Evolutionary conservation across 2,329 filamentous ascomycete species (phyloP), one percentile per base, ranked within the genome.

Genomic region (Aspergillus pseudotamarii): DNA sequence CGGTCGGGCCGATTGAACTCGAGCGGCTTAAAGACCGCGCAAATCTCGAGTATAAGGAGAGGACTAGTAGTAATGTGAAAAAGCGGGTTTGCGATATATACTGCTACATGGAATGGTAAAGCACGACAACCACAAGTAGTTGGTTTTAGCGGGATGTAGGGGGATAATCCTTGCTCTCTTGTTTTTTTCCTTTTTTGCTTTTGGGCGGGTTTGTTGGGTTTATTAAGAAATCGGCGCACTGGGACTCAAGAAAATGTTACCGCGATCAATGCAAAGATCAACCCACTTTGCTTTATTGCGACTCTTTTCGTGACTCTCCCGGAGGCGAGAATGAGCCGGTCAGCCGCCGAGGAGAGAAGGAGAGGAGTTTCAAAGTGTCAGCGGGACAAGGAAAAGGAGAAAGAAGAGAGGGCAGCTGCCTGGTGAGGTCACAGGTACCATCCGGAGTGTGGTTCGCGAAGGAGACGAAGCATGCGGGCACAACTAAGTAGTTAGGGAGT

Each of bases 391-490:
- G 64, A 63, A 65, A 63, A 55, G 62, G 64, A 63, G 62, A 54
- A 58, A 59, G 54, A 59, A 69, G 69, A 72, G 71, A 70, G 26
- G 28, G 72, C 73, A 75, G 73, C 73, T 76, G 75, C 69, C 73
- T 73, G 66, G 71, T 65, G 63, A 69, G 66, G 68, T 73, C 74
- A 74, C 73, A 73, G 69, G 70, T 67, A 71, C 70, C 71, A 72
- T 73, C 51, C 51, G 34, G 51, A 55, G 51, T 28, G 66, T 67
- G 66, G 58, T 61, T 64, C 51, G 58, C 63, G 61, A 63, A 62
- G 36, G 55, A 64, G 58, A 58, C 58, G 66, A 64, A 64, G 67
- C 68, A 69, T 70, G 67, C 65, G 68, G 63, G 62, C 48, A 54
- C 38, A 41, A 19, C 36, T 41, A 41, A 41, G 8, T 41, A 41